Conservation (phyloP, 371 early-diverging fungal species). For the Gilbertella persicaria region DNA sequence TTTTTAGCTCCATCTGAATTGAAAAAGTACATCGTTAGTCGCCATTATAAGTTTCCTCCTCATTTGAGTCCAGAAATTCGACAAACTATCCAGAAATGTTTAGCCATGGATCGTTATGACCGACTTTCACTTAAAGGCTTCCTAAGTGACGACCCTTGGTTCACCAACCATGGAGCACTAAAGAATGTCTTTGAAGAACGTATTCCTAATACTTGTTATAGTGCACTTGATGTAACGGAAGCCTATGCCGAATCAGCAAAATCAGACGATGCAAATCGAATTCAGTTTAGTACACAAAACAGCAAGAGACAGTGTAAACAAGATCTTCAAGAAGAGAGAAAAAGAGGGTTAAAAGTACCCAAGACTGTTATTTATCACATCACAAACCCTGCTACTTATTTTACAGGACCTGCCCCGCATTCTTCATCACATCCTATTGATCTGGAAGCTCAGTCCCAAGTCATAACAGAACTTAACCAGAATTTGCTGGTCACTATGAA, state of each 20-base stretch:
- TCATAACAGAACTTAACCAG: slow-evolving; percentile 33
- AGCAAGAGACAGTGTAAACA: slow-evolving; percentile 37
- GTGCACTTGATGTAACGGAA: slow-evolving; percentile 19
- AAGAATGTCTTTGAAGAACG: slow-evolving; percentile 28
- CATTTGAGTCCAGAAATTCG: slow-evolving; percentile 45
- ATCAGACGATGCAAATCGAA: slow-evolving; percentile 15
- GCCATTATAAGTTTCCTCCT: slow-evolving; percentile 54
- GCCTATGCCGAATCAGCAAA: slow-evolving; percentile 31
- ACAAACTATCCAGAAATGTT: slow-evolving; percentile 53
- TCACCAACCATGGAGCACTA: slow-evolving; percentile 37
- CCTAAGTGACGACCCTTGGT: slow-evolving; percentile 57
- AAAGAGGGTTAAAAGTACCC: slow-evolving; percentile 19
- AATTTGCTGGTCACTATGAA: slow-evolving; percentile 29
- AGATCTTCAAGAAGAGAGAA: slow-evolving; percentile 35
- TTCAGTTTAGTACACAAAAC: slow-evolving; percentile 18
- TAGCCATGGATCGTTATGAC: slow-evolving; percentile 49
- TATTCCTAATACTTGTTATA: slow-evolving; percentile 8
- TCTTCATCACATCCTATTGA: slow-evolving; percentile 30
- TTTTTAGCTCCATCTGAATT: slow-evolving; percentile 60
- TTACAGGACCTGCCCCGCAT: slow-evolving; percentile 36
- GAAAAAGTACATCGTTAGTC: slow-evolving; percentile 64
- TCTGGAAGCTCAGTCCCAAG: slow-evolving; percentile 25
- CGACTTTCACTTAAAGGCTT: slow-evolving; percentile 47
- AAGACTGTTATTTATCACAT: slow-evolving; percentile 51
- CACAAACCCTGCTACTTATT: slow-evolving; percentile 46